Evolutionary conservation across 2,329 filamentous ascomycete species (phyloP).

Genomic region (Cordyceps cateniannulata): DNA sequence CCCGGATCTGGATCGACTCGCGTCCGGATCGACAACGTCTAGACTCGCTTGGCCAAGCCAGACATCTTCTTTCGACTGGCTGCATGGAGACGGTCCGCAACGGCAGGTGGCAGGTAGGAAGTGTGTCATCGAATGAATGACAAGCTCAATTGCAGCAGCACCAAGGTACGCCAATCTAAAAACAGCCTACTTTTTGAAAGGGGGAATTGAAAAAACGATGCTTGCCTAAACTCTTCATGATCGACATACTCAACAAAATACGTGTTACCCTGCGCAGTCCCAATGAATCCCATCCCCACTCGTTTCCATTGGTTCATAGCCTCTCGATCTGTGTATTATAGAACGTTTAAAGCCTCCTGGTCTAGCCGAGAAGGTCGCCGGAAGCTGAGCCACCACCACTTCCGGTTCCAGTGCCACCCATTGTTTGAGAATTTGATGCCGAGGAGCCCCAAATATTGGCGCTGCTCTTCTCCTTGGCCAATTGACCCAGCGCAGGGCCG

Average conservation of each 20-base stretch:
- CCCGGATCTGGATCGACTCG: conserved; percentile 3
- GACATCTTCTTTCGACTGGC: background rate
- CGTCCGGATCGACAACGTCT: conserved; percentile 9
- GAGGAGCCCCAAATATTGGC: conserved; percentile 88
- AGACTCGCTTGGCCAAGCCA: conserved; percentile 1
- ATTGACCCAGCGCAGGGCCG: conserved; percentile 78
- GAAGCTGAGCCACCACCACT: conserved; percentile 32
- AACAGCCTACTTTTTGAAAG: conserved; percentile 6
- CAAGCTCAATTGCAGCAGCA: conserved; percentile 30
- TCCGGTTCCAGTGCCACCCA: conserved; percentile 13
- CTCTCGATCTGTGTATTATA: background rate
- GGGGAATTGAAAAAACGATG: background rate
- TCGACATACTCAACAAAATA: background rate
- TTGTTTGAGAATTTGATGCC: conserved; percentile 20
- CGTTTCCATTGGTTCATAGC: background rate
- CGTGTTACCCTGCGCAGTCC: background rate
- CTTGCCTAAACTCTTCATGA: conserved; percentile 5
- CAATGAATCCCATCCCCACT: background rate
- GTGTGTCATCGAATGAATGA: conserved; percentile 15
- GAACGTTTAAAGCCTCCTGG: background rate
- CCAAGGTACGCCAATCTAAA: conserved; percentile 36
- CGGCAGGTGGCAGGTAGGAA: background rate
- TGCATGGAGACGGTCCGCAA: background rate
- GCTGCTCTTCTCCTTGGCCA: conserved; percentile 96
- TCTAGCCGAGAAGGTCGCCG: conserved; percentile 43